Evolutionary conservation across 495 filamentous ascomycete species (phyloP).

Genomic region (Letharia lupina): DNA sequence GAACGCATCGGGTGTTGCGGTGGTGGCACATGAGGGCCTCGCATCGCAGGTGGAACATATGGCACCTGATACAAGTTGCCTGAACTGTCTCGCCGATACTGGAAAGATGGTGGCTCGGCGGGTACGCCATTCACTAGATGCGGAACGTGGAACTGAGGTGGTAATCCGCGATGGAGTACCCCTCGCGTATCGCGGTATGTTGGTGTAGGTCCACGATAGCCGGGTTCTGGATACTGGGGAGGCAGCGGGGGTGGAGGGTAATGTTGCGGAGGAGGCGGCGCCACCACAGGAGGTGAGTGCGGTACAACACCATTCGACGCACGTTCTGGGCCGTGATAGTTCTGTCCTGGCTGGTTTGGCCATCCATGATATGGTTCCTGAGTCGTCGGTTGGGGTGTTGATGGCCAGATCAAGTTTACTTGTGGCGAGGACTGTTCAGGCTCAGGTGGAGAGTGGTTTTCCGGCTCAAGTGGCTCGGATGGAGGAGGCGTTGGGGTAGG

Average conservation of each 20-base stretch:
- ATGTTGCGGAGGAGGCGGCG: conserved; percentile 18
- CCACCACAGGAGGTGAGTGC: conserved; percentile 19
- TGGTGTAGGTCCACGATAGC: conserved; percentile 27
- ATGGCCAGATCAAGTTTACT: conserved; percentile 18
- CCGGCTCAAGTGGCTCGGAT: conserved; percentile 15
- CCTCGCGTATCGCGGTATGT: conserved; percentile 18
- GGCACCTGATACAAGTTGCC: conserved; percentile 20
- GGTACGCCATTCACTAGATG: conserved; percentile 15
- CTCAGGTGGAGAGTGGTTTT: conserved; percentile 35
- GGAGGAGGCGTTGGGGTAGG: conserved; percentile 30
- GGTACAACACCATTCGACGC: conserved; percentile 19
- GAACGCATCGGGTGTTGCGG: conserved; percentile 19
- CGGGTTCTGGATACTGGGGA: conserved; percentile 29
- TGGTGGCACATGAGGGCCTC: conserved; percentile 2
- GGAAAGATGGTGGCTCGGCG: conserved; percentile 21
- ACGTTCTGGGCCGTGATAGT: neutral
- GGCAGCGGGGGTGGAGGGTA: conserved; percentile 20
- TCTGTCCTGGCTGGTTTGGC: conserved; percentile 22
- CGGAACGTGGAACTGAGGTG: conserved; percentile 14
- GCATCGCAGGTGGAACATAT: conserved; percentile 18
- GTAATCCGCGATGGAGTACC: conserved; percentile 12
- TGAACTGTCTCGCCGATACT: conserved; percentile 20
- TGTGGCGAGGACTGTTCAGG: conserved; percentile 20
- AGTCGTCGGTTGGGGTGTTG: conserved; percentile 16
- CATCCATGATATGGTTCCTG: conserved; percentile 33